Evolutionary conservation across 2,329 filamentous ascomycete genomes (phyloP).

Genomic region (Trichoderma polysporum): DNA sequence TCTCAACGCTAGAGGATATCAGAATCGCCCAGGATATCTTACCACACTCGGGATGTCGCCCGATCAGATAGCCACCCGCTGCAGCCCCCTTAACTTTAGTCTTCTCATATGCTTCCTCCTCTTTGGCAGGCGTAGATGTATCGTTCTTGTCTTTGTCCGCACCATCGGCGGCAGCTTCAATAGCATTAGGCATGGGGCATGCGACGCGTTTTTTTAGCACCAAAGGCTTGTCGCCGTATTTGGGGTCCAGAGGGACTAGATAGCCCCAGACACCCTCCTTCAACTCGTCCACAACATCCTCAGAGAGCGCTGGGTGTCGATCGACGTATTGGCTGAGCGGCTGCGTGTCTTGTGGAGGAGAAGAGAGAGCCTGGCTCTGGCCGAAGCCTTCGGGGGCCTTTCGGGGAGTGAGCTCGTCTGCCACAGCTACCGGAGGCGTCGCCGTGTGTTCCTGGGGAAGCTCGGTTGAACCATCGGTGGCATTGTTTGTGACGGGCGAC

Average conservation of each 20-base stretch:
- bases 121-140: constrained; percentile 47
- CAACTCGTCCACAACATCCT: constrained; percentile 81
- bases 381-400: constrained; percentile 50
- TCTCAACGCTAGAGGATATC: neutral
- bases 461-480: constrained; percentile 48
- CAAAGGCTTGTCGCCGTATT: constrained; percentile 62
- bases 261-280: constrained; percentile 95
- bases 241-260: constrained; percentile 74
- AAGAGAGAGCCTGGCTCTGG: constrained; percentile 48
- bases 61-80: constrained; percentile 85
- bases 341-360: constrained; percentile 64
- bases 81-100: constrained; percentile 61
- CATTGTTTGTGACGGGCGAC: constrained; percentile 70
- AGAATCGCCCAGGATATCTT: constrained; percentile 38
- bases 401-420: constrained; percentile 54
- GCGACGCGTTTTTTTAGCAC: constrained; percentile 72
- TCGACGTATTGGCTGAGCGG: constrained; percentile 72
- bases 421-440: constrained; percentile 63
- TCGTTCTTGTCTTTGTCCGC: constrained; percentile 27
- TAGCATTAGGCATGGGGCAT: constrained; percentile 60
- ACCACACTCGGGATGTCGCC: constrained; percentile 92
- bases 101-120: constrained; percentile 61
- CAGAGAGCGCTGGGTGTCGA: constrained; percentile 67
- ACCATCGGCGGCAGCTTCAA: constrained; percentile 37
- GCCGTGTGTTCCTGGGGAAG: constrained; percentile 66